Conservation (phyloP, 2,329 filamentous ascomycete species). For the Monilinia aucupariae region DNA sequence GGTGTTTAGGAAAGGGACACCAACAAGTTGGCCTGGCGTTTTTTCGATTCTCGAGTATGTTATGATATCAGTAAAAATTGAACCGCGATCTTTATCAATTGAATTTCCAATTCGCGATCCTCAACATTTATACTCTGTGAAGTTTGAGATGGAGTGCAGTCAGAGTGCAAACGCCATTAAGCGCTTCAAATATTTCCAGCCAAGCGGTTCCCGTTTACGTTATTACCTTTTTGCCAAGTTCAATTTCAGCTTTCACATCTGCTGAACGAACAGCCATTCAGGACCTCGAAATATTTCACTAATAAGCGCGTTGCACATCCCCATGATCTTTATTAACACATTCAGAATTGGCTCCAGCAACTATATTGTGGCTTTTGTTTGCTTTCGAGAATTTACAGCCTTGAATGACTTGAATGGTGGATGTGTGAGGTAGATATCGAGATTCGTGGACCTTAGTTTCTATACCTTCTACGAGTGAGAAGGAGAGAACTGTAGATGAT, state of each 20-base stretch:
- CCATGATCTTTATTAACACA: background rate
- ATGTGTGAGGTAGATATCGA: background rate
- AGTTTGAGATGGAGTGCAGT: background rate
- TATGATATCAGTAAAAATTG: slow-evolving; percentile 9
- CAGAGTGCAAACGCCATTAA: background rate
- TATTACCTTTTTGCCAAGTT: background rate
- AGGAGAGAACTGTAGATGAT: background rate
- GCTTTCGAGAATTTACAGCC: background rate
- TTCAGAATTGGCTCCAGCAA: background rate
- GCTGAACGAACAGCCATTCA: background rate
- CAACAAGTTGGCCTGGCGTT: slow-evolving; percentile 14
- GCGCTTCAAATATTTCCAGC: background rate
- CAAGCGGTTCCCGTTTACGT: background rate
- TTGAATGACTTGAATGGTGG: background rate
- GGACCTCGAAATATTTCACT: background rate
- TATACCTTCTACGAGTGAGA: background rate
- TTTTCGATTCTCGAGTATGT: slow-evolving; percentile 7
- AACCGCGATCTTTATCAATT: background rate
- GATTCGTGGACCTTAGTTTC: no score
- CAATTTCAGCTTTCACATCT: background rate
- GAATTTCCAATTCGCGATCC: background rate
- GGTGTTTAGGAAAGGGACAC: slow-evolving; percentile 16
- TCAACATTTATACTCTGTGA: background rate
- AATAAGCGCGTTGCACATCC: background rate
- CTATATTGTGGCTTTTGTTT: background rate